Evolutionary conservation across 1,284 basidiomycete species (phyloP).

Genomic region (Schizophyllum amplum): DNA sequence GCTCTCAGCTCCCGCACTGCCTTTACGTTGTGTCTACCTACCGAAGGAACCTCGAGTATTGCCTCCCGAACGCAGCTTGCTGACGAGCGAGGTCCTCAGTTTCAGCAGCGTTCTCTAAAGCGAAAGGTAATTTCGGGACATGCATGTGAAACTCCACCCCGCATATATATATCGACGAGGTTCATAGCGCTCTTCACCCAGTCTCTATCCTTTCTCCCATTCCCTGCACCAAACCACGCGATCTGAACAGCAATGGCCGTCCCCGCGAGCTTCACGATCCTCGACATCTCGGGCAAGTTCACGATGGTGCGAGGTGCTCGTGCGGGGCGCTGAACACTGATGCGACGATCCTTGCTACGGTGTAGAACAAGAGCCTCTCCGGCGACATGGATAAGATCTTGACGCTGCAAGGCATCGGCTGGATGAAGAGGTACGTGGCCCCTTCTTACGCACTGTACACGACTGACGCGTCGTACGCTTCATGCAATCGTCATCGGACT

Average conservation of each 20-base stretch:
- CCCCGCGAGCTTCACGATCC: conserved; percentile 35
- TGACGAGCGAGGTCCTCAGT: background rate
- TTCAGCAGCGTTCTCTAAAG: background rate
- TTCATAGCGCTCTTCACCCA: background rate
- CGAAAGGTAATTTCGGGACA: background rate
- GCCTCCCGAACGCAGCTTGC: too few species aligned
- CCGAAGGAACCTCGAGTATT: too few species aligned
- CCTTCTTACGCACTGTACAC: background rate
- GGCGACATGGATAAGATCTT: conserved; percentile 52
- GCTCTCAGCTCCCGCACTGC: too few species aligned
- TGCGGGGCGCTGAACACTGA: background rate
- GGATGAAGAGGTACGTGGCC: conserved; percentile 29
- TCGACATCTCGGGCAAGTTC: conserved; percentile 33
- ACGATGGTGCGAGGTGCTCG: conserved; percentile 26
- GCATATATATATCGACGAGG: background rate
- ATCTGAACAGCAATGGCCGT: conserved; percentile 38
- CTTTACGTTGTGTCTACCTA: too few species aligned
- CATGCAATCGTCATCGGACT: background rate
- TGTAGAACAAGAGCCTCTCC: conserved; percentile 49
- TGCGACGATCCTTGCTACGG: background rate
- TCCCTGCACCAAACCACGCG: too few species aligned
- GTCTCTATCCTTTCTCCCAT: background rate
- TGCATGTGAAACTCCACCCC: background rate
- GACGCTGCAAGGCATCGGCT: conserved; percentile 51
- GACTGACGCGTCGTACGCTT: too few species aligned